Evolutionary conservation across 169 alveolate species (phyloP), one percentile per base, ranked within the genome.

Genomic region (Haemoproteus tartakovskyi): DNA sequence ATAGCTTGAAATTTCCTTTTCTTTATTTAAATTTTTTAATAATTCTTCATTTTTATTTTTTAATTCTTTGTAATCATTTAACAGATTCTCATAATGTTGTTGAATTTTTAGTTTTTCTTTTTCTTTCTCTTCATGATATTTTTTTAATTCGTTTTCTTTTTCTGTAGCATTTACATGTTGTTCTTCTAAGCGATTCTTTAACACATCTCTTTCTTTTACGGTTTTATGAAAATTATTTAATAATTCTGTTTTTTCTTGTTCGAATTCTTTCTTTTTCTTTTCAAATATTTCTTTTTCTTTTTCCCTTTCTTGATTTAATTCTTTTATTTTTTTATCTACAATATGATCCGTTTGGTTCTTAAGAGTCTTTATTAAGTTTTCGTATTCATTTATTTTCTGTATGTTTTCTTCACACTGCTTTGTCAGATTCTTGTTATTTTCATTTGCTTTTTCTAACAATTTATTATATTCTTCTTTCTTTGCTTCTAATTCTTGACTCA

Each of bases 361-460:
- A 6, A 74, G 22, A 33, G 26, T 56, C 18, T 56, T 74, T 24
- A 74, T 74, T 57, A 56, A 48, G 33, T 60, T 62, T 57, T 74
- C 84, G 36, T 74, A 74, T 18, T 74, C 84, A 33, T 57, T 56
- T 56, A 74, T 74, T 74, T 74, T 74, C 11, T 56, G 70, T 19
- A 74, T 57, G 57, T 74, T 74, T 57, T 74, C 84, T 45, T 74
- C 84, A 37, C 46, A 74, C 46, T 74, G 54, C 6, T 56, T 38
- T 2, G 70, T 74, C 33, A 74, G 14, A 0, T 74, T 57, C 47
- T 74, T 74, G 29, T 74, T 74, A 6, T 43, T 56, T 4, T 5
- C 6, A 38, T 74, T 74, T 4, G 78, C 84, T 16, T 74, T 74
- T 12, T 74, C 84, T 36, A 74, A 38, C 12, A 74, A 45, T 11